phyloP scores from a whole-genome alignment of 2,329 filamentous ascomycete species.

The Dothidotthia symphoricarpi region DNA sequence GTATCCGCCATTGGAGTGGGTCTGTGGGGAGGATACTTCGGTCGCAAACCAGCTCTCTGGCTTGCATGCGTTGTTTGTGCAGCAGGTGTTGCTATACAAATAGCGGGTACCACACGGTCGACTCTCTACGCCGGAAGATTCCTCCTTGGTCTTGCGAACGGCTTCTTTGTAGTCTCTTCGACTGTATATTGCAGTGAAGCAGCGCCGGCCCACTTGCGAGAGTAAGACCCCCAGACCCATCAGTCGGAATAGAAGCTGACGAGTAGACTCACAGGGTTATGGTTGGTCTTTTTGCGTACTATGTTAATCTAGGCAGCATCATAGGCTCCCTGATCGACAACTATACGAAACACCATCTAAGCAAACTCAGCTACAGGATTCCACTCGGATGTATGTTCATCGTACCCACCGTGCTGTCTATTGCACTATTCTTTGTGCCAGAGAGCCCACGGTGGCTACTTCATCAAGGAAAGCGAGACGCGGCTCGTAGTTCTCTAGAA shows the following conservation, averaged over 20 bases:
- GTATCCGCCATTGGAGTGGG: conserved; percentile 51
- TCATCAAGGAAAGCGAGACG: conserved; percentile 13
- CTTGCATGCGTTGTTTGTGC: conserved; percentile 49
- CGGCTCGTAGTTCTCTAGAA: conserved; percentile 17
- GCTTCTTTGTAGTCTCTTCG: conserved; percentile 55
- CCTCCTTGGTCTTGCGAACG: conserved; percentile 29
- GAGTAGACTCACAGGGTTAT: conserved; percentile 44
- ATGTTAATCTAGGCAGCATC: conserved; percentile 51
- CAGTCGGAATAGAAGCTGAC: neutral
- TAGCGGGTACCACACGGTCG: conserved; percentile 14
- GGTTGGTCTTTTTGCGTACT: conserved; percentile 48
- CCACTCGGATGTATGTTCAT: conserved; percentile 55
- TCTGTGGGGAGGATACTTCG: conserved; percentile 49
- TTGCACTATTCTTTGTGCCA: conserved; percentile 33
- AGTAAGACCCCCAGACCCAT: conserved; percentile 2
- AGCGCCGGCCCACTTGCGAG: conserved; percentile 34
- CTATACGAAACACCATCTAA: conserved; percentile 20
- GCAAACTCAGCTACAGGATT: conserved; percentile 41
- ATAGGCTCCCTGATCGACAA: conserved; percentile 44
- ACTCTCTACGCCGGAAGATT: conserved; percentile 48
- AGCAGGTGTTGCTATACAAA: conserved; percentile 36
- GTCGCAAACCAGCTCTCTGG: conserved; percentile 50
- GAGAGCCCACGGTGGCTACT: conserved; percentile 47
- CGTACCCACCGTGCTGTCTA: conserved; percentile 49
- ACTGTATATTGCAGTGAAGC: conserved; percentile 52